These are phyloP conservation scores for Rhodosporidiobolus odoratus DNA, from an alignment of 768 basidiomycete genomes.

Conservation along the genomic window DNA sequence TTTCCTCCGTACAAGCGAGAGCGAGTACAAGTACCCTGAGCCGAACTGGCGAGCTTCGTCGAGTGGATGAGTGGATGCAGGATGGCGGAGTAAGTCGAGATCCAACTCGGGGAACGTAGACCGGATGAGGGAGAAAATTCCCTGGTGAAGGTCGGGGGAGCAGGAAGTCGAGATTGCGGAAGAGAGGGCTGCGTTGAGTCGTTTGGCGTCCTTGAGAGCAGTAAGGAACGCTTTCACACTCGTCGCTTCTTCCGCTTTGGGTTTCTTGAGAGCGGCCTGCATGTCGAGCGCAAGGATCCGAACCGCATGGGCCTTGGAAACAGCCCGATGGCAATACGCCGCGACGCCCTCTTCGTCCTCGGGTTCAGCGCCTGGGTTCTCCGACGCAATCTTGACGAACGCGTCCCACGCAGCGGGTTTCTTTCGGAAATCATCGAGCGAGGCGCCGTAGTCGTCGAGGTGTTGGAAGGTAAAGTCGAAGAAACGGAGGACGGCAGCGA, in stretches of 20 bases:
- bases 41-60: conserved; percentile 68
- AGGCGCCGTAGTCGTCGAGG: conserved; percentile 62
- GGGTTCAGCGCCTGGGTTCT: conserved; percentile 48
- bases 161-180: conserved; percentile 53
- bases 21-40: conserved; percentile 69
- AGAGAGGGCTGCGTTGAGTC: conserved; percentile 20
- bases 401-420: conserved; percentile 49
- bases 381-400: conserved; percentile 60
- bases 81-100: conserved; percentile 61
- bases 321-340: conserved; percentile 59
- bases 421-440: conserved; percentile 57
- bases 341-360: conserved; percentile 57
- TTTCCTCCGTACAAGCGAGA: conserved; percentile 55
- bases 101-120: conserved; percentile 58
- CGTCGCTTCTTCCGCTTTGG: conserved; percentile 12
- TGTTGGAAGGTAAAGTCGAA: conserved; percentile 74
- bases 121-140: conserved; percentile 54
- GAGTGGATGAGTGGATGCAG: conserved; percentile 52
- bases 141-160: conserved; percentile 65
- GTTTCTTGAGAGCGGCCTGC: conserved; percentile 42
- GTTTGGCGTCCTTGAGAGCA: conserved; percentile 9
- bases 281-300: conserved; percentile 72
- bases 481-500: conserved; percentile 70
- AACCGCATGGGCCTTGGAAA: conserved; percentile 68
- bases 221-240: conserved; percentile 28